Evolutionary conservation across 352 stramenopile genomes (phyloP), one percentile per base, ranked within the genome.

Genomic region (Phytophthora ramorum): DNA sequence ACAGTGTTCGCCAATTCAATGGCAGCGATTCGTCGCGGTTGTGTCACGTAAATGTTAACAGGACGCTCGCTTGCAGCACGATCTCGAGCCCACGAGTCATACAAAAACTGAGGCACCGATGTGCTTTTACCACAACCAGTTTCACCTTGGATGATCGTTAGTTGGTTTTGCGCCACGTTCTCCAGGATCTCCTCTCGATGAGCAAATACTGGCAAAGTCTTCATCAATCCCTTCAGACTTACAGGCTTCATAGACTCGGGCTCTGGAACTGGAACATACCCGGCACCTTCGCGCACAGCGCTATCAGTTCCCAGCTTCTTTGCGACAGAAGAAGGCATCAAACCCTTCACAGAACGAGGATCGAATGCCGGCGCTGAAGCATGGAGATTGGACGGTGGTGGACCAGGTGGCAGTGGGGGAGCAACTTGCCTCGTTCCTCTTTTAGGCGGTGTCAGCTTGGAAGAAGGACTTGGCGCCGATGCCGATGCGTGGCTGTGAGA

Each of bases 71-170:
- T 62, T 41, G 69, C 67, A 43, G 55, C 44, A 24, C 45, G 51
- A 52, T 70, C 60, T 47, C 60, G 62, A 59, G 70, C 74, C 74
- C 74, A 82, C 6, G 83, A 71, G 64, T 98, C 84, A 7, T 98
- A 78, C 17, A 99, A 70, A 70, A 99, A 98, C 47, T 97, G 83
- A 19, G 97, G 97, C 4, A 99, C 89, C 7, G 94, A 90, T 7
- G 90, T 98, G 59, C 82, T 97, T 76, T 99, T 99, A n/a, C 97
- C 97, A 69, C 97, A 99, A 5, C 97, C 97, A 26, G 91, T 98
- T 59, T 98, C 93, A 3, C 92, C 93, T 73, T 97, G 90, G 41
- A 98, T 97, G 44, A 98, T 96, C 7, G 92, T 97, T 3, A 98
- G 78, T 53, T 93, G 87, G 54, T 97, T 93, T 12, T 69, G 69